Evolutionary conservation across 768 basidiomycete species (phyloP).

Genomic region (Termitomyces sp.): DNA sequence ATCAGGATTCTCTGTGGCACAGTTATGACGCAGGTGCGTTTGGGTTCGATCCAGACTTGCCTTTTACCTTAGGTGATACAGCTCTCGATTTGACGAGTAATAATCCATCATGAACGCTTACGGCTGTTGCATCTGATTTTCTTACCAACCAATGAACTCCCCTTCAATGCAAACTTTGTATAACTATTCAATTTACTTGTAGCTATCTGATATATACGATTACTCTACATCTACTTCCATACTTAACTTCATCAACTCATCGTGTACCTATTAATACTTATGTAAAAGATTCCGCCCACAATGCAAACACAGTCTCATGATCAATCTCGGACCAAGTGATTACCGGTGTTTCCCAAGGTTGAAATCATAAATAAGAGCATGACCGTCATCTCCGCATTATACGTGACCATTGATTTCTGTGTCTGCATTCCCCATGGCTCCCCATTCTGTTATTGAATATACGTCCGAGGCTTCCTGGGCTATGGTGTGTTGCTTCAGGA

Average conservation of each 20-base stretch:
- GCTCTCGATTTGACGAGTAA: constrained; percentile 34
- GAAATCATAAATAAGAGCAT: neutral
- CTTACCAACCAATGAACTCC: neutral
- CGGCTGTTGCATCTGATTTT: constrained; percentile 2
- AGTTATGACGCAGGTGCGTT: constrained; percentile 74
- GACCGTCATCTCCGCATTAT: neutral
- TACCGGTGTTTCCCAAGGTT: constrained; percentile 8
- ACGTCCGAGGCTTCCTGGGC: constrained; percentile 88
- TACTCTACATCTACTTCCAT: neutral
- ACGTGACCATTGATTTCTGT: neutral
- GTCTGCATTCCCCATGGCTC: constrained; percentile 36
- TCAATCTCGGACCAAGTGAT: constrained; percentile 8
- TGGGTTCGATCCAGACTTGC: constrained; percentile 73
- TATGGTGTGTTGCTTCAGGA: constrained; percentile 47
- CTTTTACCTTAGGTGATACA: constrained; percentile 56
- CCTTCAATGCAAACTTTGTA: constrained; percentile 2
- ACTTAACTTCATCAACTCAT: neutral
- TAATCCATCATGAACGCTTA: constrained; percentile 17
- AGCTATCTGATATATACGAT: neutral
- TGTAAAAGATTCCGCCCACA: too few relatives aligned
- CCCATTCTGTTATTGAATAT: constrained; percentile 71
- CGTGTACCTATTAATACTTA: neutral
- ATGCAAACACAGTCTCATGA: too few relatives aligned
- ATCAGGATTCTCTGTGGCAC: constrained; percentile 53
- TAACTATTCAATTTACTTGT: constrained; percentile 6